A percentile compares a stretch with the other conserved stretches of the same genome.
These are phyloP conservation scores for Colletotrichum sp. DNA, from an alignment of 2,329 filamentous ascomycete species.

Conservation along the genomic window DNA sequence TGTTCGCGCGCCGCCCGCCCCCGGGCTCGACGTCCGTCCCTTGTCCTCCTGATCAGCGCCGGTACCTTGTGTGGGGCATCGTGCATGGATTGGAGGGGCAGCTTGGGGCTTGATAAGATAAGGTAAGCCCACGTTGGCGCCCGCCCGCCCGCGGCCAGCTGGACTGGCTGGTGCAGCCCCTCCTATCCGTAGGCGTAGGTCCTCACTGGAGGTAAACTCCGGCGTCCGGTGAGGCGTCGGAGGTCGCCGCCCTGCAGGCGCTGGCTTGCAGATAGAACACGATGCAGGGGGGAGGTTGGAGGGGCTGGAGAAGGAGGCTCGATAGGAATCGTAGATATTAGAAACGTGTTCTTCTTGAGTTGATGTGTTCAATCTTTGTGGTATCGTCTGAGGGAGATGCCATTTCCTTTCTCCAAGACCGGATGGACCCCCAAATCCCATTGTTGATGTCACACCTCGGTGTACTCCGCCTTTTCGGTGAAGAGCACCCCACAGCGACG, in stretches of 20 bases:
- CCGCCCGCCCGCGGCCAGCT: background rate
- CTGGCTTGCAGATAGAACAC: background rate
- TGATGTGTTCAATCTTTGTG: background rate
- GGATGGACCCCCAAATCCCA: background rate
- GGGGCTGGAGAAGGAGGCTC: background rate
- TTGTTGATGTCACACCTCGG: background rate
- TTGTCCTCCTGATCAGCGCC: constrained; percentile 21
- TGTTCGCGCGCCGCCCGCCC: background rate
- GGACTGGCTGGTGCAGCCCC: background rate
- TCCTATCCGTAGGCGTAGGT: background rate
- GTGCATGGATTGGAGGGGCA: constrained; percentile 14
- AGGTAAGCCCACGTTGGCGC: background rate
- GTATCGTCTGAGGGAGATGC: background rate
- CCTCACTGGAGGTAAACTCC: constrained; percentile 1
- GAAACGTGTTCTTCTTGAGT: constrained; percentile 4
- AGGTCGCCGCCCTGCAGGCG: constrained; percentile 12
- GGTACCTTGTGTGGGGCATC: constrained; percentile 16
- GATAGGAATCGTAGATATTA: background rate
- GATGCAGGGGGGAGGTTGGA: background rate
- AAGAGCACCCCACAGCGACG: background rate
- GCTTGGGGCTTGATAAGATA: constrained; percentile 14
- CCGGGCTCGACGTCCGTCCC: constrained; percentile 10
- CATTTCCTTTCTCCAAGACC: background rate
- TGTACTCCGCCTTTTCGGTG: constrained; percentile 14
- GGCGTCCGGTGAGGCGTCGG: constrained; percentile 14